Percentiles rank a stretch among this genome's conserved stretches.
Evolutionary conservation across 257 asterid species (phyloP).

Genomic region (Solanum ossicruentum): DNA sequence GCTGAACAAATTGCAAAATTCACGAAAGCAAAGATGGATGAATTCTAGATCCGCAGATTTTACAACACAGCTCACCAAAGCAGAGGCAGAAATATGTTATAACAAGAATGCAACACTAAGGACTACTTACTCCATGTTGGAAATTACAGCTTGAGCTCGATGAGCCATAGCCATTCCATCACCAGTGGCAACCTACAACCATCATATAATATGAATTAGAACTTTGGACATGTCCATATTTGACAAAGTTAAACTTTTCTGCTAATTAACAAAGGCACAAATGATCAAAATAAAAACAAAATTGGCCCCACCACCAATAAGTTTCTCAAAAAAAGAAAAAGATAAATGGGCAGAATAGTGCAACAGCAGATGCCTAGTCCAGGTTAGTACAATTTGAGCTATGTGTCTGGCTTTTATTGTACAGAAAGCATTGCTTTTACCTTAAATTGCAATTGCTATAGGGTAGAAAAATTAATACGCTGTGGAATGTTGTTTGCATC

Average conservation of each 20-base stretch:
- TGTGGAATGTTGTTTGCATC: neutral
- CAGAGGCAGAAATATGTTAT: neutral
- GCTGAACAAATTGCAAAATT: neutral
- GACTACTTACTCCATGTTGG: constrained; percentile 93
- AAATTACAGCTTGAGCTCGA: constrained; percentile 92
- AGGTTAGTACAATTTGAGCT: neutral
- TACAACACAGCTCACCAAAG: neutral
- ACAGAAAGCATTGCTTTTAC: neutral
- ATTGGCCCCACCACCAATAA: neutral
- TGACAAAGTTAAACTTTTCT: neutral
- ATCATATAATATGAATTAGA: neutral
- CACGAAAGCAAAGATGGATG: neutral
- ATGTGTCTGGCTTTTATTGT: neutral
- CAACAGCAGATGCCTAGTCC: neutral
- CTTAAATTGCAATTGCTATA: neutral
- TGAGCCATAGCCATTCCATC: constrained; percentile 99
- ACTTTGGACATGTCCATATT: neutral
- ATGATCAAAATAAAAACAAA: neutral
- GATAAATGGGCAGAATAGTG: neutral
- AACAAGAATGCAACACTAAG: neutral
- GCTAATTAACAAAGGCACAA: neutral
- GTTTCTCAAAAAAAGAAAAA: neutral
- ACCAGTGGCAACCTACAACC: constrained; percentile 84
- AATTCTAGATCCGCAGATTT: neutral
- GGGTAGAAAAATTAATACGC: neutral